phyloP scores from a whole-genome alignment of 257 asterid genomes.

The Ligustrum vulgare region DNA sequence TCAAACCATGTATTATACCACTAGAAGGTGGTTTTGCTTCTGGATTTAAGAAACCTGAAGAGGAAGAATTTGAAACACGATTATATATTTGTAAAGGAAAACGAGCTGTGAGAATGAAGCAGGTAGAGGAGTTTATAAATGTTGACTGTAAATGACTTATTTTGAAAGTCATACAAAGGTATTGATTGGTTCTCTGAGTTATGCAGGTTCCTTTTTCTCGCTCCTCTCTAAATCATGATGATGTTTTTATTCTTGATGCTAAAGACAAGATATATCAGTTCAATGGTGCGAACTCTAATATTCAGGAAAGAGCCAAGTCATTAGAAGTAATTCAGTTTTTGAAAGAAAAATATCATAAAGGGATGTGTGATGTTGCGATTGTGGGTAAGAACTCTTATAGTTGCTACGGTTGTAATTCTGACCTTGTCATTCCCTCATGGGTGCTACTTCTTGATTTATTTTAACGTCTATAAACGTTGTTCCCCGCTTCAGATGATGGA shows the following conservation, averaged over 20 bases:
- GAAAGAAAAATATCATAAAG: slow-evolving; percentile 96
- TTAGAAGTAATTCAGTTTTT: slow-evolving; percentile 90
- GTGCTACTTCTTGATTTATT: slow-evolving; percentile 6
- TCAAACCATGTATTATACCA: slow-evolving; percentile 90
- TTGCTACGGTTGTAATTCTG: slow-evolving; percentile 10
- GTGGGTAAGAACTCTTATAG: slow-evolving; percentile 61
- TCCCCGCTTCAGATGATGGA: slow-evolving; percentile 75
- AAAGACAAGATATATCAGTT: slow-evolving; percentile 91
- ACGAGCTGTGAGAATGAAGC: slow-evolving; percentile 77
- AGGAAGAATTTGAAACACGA: slow-evolving; percentile 86
- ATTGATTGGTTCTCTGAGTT: slow-evolving; percentile 1
- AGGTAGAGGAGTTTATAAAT: slow-evolving; percentile 40
- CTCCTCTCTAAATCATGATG: slow-evolving; percentile 94
- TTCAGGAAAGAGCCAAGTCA: slow-evolving; percentile 97
- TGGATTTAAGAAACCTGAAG: slow-evolving; percentile 82
- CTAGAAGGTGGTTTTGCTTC: slow-evolving; percentile 95
- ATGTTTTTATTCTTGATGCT: slow-evolving; percentile 89
- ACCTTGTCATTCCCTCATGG: slow-evolving; percentile 6
- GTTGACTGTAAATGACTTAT: not conserved
- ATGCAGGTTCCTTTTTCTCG: slow-evolving; percentile 89
- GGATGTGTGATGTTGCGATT: slow-evolving; percentile 91
- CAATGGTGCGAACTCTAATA: slow-evolving; percentile 96
- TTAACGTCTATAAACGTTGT: slow-evolving; percentile 16
- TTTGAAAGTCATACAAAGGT: not conserved
- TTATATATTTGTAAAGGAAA: slow-evolving; percentile 84